A percentile compares a stretch with the other conserved stretches of the same genome.
These are phyloP conservation scores for Oryza brachyantha DNA, from an alignment of 176 grass and related monocot species.

Conservation along the genomic window DNA sequence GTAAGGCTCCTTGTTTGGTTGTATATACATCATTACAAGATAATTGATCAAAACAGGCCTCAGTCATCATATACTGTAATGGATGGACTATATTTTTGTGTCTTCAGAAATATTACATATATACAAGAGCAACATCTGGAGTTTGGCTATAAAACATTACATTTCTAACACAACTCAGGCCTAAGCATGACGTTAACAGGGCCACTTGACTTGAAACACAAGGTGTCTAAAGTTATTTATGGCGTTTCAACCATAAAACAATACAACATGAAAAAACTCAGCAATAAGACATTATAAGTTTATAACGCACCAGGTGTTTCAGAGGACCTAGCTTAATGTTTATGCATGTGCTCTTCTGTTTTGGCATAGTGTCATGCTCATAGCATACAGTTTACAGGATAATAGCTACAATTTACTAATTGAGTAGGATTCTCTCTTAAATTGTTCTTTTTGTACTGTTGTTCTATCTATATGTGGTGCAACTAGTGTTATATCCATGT, in stretches of 20 bases:
- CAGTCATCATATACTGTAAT: neutral
- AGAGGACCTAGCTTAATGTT: neutral
- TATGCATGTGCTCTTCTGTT: neutral
- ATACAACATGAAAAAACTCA: neutral
- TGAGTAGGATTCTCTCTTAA: neutral
- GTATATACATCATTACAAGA: neutral
- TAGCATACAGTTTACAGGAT: neutral
- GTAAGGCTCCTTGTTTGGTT: neutral
- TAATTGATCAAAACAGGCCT: neutral
- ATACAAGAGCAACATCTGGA: neutral
- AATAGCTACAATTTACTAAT: neutral
- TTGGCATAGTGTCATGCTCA: neutral
- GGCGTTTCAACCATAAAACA: neutral
- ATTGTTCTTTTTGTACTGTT: neutral
- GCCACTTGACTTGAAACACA: neutral
- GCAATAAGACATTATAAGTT: too few species aligned
- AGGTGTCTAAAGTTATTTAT: neutral
- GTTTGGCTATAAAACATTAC: neutral
- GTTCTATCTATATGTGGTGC: neutral
- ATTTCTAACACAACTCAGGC: neutral
- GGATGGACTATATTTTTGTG: neutral
- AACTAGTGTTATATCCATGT: neutral
- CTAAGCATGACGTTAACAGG: neutral
- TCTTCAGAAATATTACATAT: constrained; percentile 8
- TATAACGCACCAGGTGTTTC: neutral